A percentile compares a stretch with the other conserved stretches of the same genome.
Conservation (phyloP, 2,329 filamentous ascomycete genomes). For the Fonsecaea nubica region DNA sequence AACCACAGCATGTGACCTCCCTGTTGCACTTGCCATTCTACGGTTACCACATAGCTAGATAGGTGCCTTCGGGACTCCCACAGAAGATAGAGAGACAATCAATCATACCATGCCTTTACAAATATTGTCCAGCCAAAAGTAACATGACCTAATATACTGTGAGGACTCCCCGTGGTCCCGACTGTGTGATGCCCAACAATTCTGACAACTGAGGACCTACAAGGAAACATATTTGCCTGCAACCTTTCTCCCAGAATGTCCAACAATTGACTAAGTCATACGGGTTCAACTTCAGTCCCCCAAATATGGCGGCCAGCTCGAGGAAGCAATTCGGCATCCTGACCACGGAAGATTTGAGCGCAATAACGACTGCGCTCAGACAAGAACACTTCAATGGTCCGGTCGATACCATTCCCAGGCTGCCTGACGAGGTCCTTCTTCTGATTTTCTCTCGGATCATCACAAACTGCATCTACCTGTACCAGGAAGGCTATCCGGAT, state of each 20-base stretch:
- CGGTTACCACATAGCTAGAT: too few relatives aligned
- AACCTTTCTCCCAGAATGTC: neutral
- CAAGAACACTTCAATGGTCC: neutral
- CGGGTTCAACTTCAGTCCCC: neutral
- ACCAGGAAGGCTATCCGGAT: neutral
- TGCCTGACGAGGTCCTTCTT: slow-evolving; percentile 15
- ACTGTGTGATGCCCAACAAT: neutral
- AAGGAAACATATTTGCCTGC: neutral
- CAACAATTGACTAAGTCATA: neutral
- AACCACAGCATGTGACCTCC: too few relatives aligned
- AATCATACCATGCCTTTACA: too few relatives aligned
- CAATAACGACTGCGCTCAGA: neutral
- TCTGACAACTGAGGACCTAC: neutral
- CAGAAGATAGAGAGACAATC: too few relatives aligned
- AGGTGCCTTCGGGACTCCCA: too few relatives aligned
- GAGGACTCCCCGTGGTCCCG: too few relatives aligned
- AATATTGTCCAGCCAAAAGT: too few relatives aligned
- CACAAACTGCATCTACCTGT: neutral
- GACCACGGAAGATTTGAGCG: neutral
- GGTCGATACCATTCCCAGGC: neutral
- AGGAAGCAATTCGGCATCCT: neutral
- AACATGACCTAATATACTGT: too few relatives aligned
- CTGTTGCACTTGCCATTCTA: too few relatives aligned
- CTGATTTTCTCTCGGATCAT: slow-evolving; percentile 13
- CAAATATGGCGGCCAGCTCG: neutral